These are phyloP conservation scores for Colletotrichum sp. DNA, from an alignment of 2,329 filamentous ascomycete genomes.

Conservation along the genomic window DNA sequence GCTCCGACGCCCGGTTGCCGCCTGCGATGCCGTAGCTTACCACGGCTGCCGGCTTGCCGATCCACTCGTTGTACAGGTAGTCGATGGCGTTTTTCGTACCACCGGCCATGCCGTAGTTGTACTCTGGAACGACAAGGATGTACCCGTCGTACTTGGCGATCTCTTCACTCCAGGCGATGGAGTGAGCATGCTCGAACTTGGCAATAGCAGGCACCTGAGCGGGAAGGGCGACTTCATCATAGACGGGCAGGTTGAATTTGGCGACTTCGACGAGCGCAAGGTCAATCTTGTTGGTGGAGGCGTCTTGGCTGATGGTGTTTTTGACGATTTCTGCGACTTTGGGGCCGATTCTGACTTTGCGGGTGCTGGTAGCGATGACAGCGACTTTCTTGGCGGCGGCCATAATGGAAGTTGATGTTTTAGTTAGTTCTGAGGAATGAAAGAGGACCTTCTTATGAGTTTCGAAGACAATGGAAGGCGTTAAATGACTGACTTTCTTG, in stretches of 20 bases:
- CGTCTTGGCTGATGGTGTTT: conserved; percentile 27
- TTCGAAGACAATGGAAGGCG: background rate
- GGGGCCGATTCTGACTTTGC: conserved; percentile 31
- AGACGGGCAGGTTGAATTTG: conserved; percentile 48
- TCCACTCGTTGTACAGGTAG: conserved; percentile 64
- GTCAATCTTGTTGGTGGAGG: conserved; percentile 21
- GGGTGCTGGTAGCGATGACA: conserved; percentile 41
- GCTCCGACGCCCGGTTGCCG: conserved; percentile 33
- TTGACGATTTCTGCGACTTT: conserved; percentile 37
- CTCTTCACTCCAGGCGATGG: conserved; percentile 47
- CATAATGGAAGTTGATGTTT: background rate
- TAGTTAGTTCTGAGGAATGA: background rate
- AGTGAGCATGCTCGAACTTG: conserved; percentile 44
- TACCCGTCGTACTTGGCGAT: conserved; percentile 43
- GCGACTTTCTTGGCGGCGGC: conserved; percentile 29
- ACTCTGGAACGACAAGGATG: conserved; percentile 57
- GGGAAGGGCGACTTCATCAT: conserved; percentile 46
- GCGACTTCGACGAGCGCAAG: conserved; percentile 40
- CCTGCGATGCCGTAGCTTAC: conserved; percentile 59
- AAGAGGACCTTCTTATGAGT: background rate
- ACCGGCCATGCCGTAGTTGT: conserved; percentile 61
- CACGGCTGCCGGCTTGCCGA: conserved; percentile 56
- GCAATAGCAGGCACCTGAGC: conserved; percentile 38
- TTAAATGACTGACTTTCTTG: background rate
- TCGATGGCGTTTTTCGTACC: conserved; percentile 67